These are phyloP conservation scores for Cucumis hystrix DNA, from an alignment of 306 rosid genomes.

Conservation along the genomic window DNA sequence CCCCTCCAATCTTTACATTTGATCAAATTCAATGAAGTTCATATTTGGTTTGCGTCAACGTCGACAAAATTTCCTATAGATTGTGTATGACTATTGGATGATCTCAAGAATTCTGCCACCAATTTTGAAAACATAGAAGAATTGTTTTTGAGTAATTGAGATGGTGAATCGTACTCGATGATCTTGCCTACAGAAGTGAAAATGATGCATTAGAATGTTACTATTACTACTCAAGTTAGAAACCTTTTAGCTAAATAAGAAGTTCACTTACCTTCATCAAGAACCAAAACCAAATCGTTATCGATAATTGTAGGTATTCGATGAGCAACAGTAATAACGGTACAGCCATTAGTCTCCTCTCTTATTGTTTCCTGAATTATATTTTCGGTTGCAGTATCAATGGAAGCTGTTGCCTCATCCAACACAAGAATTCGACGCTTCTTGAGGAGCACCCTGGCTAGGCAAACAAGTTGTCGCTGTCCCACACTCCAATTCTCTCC, in stretches of 20 bases:
- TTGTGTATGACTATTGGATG: conserved; percentile 21
- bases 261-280: conserved; percentile 47
- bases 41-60: not conserved
- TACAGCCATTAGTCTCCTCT: conserved; percentile 61
- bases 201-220: not conserved
- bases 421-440: conserved; percentile 61
- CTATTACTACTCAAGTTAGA: not conserved
- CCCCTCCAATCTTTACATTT: not conserved
- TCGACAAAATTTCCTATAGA: not conserved
- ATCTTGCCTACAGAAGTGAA: conserved; percentile 38
- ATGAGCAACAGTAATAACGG: conserved; percentile 81
- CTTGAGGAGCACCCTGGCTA: conserved; percentile 71
- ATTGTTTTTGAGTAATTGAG: conserved; percentile 37
- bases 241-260: not conserved
- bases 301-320: conserved; percentile 77
- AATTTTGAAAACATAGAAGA: conserved; percentile 75
- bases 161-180: conserved; percentile 54
- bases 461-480: conserved; percentile 88
- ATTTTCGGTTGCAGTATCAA: conserved; percentile 66
- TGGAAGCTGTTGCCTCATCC: conserved; percentile 94
- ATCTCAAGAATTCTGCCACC: conserved; percentile 62
- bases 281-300: conserved; percentile 73
- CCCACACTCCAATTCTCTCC: conserved; percentile 98
- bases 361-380: conserved; percentile 69
- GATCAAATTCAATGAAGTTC: not conserved